Base-by-base conservation (phyloP, 805 yeast genomes). In the Kodamaea lidongshanica region DNA sequence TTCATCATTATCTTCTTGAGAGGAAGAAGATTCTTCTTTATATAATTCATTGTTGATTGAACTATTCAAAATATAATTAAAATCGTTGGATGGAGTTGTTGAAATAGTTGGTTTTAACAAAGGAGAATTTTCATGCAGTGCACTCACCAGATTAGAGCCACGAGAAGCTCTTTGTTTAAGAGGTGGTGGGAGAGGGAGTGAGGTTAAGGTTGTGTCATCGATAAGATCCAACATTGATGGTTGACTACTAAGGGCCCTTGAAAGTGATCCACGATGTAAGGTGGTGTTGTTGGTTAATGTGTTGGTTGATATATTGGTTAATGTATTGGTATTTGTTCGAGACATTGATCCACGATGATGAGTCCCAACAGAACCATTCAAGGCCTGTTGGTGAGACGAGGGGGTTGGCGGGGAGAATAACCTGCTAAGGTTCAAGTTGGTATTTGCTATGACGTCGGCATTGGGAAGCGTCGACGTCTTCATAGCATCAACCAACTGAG, bases 101-200 rank as follows among this genome's bases (percentile, higher is more conserved):
- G 32, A 16, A 7, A 9, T n/a, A 7, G 19, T 18, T 6, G 33
- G 28, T n/a, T 23, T 19, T 24, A 27, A 27, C 8, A 27, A 16
- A 4, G 22, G 23, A n/a, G 30, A 27, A 8, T 19, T 12, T n/a
- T n/a, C n/a, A n/a, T n/a, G n/a, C 23, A 27, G 24, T 19, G 22
- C 16, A 25, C 6, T 19, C 16, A 4, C 27, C 27, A 13, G 27
- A 11, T n/a, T 8, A 25, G 7, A 17, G 8, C 30, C 23, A 30
- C 33, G 25, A 25, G 18, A 28, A n/a, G 25, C 16, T 15, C 33
- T 41, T 10, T 46, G 37, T 12, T 38, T 41, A 12, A 56, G 52
- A 1, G 77, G 77, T 16, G 74, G 77, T 2, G 75, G 69, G 12
- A 71, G 50, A 7, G 77, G 77, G 23, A 71, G 54, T 2, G 75